A percentile compares a stretch with the other conserved stretches of the same genome.
These are phyloP conservation scores for Diversispora eburnea DNA, from an alignment of 192 early-diverging fungal species.

Conservation along the genomic window DNA sequence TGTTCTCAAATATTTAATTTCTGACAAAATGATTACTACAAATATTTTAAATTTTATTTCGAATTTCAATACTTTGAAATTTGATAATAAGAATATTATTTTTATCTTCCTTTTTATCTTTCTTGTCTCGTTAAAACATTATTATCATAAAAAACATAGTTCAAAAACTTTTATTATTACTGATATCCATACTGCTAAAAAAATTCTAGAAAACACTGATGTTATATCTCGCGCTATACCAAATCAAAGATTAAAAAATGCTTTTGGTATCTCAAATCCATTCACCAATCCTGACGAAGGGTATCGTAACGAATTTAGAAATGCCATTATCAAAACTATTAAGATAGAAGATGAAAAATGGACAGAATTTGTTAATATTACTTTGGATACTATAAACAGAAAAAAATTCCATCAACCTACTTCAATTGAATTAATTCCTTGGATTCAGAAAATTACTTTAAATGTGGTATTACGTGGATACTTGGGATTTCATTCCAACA, in stretches of 20 bases:
- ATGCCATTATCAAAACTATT: background rate
- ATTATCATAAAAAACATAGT: background rate
- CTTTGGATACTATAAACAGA: background rate
- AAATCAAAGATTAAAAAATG: background rate
- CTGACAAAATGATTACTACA: no score
- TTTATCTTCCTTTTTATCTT: no score
- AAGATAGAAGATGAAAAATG: background rate
- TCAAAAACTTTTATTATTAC: background rate
- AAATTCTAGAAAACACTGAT: background rate
- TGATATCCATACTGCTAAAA: background rate
- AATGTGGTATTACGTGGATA: background rate
- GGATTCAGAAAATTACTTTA: conserved; percentile 1
- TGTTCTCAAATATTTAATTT: no score
- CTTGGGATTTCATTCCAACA: background rate
- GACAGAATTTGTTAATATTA: background rate
- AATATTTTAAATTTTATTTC: no score
- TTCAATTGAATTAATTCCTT: background rate
- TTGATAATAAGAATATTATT: no score
- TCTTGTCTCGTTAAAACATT: no score
- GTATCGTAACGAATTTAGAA: background rate
- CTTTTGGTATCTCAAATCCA: conserved; percentile 17
- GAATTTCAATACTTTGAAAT: no score
- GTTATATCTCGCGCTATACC: background rate
- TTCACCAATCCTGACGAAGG: background rate
- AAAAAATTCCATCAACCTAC: background rate